These are phyloP conservation scores for Volvox africanus DNA, from an alignment of 139 green algal species.

Conservation along the genomic window DNA sequence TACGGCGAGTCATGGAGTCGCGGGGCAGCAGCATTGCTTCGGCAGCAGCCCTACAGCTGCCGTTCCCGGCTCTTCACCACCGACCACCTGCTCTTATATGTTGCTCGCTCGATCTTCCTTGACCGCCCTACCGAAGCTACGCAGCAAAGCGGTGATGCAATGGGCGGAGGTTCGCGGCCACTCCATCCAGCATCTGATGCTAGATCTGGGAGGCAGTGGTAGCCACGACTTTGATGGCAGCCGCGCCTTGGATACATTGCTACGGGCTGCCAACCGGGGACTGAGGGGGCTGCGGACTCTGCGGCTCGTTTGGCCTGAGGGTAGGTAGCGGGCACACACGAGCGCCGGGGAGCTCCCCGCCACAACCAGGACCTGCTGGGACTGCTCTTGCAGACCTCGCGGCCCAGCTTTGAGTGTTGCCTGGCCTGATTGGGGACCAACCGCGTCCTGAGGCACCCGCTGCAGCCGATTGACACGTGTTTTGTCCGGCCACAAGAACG, in stretches of 20 bases:
- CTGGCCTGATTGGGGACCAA: too few relatives aligned
- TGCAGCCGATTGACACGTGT: too few relatives aligned
- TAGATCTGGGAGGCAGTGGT: neutral
- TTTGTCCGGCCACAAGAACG: too few relatives aligned
- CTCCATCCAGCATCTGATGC: constrained; percentile 7
- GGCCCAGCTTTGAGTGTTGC: too few relatives aligned
- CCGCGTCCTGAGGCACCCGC: too few relatives aligned
- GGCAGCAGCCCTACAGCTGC: neutral
- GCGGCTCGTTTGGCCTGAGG: neutral
- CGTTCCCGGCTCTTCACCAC: neutral
- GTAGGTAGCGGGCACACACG: neutral
- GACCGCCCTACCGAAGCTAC: neutral
- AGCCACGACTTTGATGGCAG: neutral
- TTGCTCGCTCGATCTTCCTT: neutral
- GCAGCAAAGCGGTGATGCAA: neutral
- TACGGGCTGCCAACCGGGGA: constrained; percentile 10
- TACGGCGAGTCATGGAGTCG: neutral
- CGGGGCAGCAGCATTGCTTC: neutral
- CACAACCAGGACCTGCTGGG: too few relatives aligned
- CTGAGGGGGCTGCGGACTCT: constrained; percentile 2
- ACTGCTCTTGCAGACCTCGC: too few relatives aligned
- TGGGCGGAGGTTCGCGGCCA: neutral
- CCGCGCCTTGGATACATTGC: constrained; percentile 24
- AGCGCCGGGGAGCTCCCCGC: too few relatives aligned
- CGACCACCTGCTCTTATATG: neutral